A percentile compares a stretch with the other conserved stretches of the same genome.
These are phyloP conservation scores for Phoma sp. DNA, from an alignment of 2,329 filamentous ascomycete species.

Conservation along the genomic window DNA sequence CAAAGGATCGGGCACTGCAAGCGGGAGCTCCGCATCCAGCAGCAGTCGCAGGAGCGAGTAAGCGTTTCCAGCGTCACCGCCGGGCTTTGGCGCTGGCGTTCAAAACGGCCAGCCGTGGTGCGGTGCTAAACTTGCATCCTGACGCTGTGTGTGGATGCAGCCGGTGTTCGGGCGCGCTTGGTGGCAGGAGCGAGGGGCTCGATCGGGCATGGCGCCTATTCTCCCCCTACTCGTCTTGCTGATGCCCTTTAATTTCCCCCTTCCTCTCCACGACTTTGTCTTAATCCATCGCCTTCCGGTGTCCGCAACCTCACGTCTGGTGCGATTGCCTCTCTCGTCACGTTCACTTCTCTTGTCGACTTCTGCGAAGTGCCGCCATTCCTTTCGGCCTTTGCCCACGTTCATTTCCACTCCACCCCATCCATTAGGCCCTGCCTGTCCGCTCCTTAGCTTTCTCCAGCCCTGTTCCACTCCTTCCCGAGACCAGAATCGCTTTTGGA, in stretches of 20 bases:
- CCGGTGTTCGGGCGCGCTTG: conserved; percentile 13
- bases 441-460: conserved; percentile 45
- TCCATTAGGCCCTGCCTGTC: conserved; percentile 48
- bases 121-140: conserved; percentile 24
- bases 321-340: conserved; percentile 46
- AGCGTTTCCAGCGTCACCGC: conserved; percentile 26
- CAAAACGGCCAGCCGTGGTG: conserved; percentile 28
- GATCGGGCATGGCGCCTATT: conserved; percentile 25
- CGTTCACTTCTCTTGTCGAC: conserved; percentile 47
- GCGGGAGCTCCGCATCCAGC: conserved; percentile 19
- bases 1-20: conserved; percentile 3
- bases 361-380: conserved; percentile 52
- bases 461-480: conserved; percentile 36
- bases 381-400: conserved; percentile 52
- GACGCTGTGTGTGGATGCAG: conserved; percentile 17
- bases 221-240: conserved; percentile 35
- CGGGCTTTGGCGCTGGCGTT: conserved; percentile 27
- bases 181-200: conserved; percentile 16
- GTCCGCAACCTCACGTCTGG: conserved; percentile 34
- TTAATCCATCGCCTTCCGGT: conserved; percentile 45
- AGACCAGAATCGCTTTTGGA: conserved; percentile 46
- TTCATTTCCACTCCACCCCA: conserved; percentile 43
- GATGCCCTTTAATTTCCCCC: conserved; percentile 44
- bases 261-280: conserved; percentile 39
- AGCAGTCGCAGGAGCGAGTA: conserved; percentile 22